A percentile compares a stretch with the other conserved stretches of the same genome.
Conservation (phyloP, 2,329 filamentous ascomycete species). For the Mycogone perniciosa region DNA sequence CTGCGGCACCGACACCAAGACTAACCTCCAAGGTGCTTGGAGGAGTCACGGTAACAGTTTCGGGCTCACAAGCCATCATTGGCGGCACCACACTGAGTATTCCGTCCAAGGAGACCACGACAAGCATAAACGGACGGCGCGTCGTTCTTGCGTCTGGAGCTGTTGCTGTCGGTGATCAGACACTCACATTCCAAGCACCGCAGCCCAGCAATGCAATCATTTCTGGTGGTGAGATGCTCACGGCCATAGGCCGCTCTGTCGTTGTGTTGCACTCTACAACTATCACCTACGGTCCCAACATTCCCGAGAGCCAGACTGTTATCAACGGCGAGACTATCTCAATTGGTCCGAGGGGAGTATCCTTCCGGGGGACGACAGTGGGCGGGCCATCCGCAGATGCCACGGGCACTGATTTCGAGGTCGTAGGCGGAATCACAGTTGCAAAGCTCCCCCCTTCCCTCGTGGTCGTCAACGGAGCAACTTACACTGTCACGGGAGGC, state of each 20-base stretch:
- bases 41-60: conserved; percentile 36
- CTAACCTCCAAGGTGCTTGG: conserved; percentile 34
- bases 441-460: conserved; percentile 42
- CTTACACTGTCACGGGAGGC: conserved; percentile 45
- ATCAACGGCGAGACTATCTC: conserved; percentile 47
- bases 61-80: conserved; percentile 35
- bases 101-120: conserved; percentile 28
- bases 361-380: conserved; percentile 35
- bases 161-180: conserved; percentile 29
- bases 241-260: conserved; percentile 35
- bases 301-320: conserved; percentile 29
- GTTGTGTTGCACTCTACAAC: conserved; percentile 38
- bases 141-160: conserved; percentile 32
- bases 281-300: conserved; percentile 38
- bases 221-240: conserved; percentile 42
- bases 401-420: conserved; percentile 35
- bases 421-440: conserved; percentile 48
- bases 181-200: conserved; percentile 30
- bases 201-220: conserved; percentile 38
- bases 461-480: conserved; percentile 43
- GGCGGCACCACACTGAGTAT: conserved; percentile 39
- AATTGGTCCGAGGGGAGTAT: conserved; percentile 41
- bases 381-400: conserved; percentile 34
- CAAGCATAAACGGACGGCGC: conserved; percentile 26
- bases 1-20: conserved; percentile 24